Conservation (phyloP, 2,329 filamentous ascomycete species). For the Fusarium mexicanum region DNA sequence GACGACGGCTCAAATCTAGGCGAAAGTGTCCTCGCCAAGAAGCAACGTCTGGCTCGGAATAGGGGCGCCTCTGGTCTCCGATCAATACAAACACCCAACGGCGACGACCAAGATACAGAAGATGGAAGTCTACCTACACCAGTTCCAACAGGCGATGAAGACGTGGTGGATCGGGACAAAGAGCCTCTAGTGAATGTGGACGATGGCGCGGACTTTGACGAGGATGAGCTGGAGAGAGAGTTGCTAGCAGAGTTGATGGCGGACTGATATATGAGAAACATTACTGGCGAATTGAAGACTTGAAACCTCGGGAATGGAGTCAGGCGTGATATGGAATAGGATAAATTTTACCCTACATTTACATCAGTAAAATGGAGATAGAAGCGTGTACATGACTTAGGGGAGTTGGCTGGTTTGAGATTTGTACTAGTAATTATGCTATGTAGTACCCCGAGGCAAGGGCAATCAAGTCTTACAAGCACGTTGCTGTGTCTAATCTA, state of each 20-base stretch:
- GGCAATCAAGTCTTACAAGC: slow-evolving; percentile 19
- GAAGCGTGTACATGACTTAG: slow-evolving; percentile 17
- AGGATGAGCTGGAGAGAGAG: slow-evolving; percentile 70
- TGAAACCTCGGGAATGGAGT: slow-evolving; percentile 7
- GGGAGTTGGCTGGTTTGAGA: slow-evolving; percentile 5
- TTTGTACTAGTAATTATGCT: not conserved
- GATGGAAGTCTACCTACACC: slow-evolving; percentile 54
- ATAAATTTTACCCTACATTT: not conserved
- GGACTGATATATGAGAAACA: slow-evolving; percentile 55
- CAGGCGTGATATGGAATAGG: not conserved
- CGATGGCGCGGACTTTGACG: slow-evolving; percentile 56
- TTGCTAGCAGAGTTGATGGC: slow-evolving; percentile 68
- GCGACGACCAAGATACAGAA: slow-evolving; percentile 46
- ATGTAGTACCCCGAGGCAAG: slow-evolving; percentile 25
- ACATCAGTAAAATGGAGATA: slow-evolving; percentile 10
- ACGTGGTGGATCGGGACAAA: slow-evolving; percentile 45
- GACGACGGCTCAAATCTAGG: slow-evolving; percentile 46
- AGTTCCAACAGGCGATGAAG: slow-evolving; percentile 49
- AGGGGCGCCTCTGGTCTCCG: slow-evolving; percentile 59
- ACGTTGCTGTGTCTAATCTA: not conserved
- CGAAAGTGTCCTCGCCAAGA: slow-evolving; percentile 59
- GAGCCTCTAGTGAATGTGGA: slow-evolving; percentile 38
- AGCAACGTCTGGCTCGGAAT: slow-evolving; percentile 58
- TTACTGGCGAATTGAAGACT: slow-evolving; percentile 55
- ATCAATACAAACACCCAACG: slow-evolving; percentile 55